Evolutionary conservation across 1,139 yeast genomes (phyloP), one percentile per base, ranked within the genome.

Genomic region (Saccharomycopsis hybrid): DNA sequence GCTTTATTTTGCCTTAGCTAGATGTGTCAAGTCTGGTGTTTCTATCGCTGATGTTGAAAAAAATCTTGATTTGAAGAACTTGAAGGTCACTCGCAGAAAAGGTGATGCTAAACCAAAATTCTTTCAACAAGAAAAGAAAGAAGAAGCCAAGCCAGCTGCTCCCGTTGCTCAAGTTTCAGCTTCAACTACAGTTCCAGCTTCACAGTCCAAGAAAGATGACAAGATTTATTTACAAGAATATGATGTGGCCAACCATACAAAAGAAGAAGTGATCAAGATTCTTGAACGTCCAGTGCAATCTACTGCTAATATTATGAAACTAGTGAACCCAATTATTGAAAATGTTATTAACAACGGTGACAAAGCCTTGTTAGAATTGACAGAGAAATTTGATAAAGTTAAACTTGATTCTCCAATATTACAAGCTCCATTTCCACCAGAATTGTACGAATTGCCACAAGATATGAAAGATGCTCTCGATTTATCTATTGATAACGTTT

Each of bases 101-200:
- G 98, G 99, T 48, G 96, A 92, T 68, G 97, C 98, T 35, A 92
- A 92, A 69, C 82, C 87, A 38, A 80, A 81, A 62, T 92, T 80
- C 62, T 57, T 75, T 44, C 65, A 65, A 43, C 58, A 57, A 28
- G 56, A 63, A 62, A 56, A 43, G 57, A 51, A 25, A 49, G 49
- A 51, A 31, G 52, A 46, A 32, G 32, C 50, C 28, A 46, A 54
- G 5, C n/a, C n/a, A n/a, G n/a, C n/a, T n/a, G n/a, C n/a, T n/a
- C n/a, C n/a, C n/a, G n/a, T n/a, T n/a, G n/a, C n/a, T n/a, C n/a
- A n/a, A n/a, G n/a, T n/a, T n/a, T n/a, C n/a, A n/a, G 49, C 49
- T 11, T n/a, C n/a, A n/a, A 49, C 56, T 24, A 55, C 32, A 33
- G 18, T 27, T 28, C 13, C 29, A 54, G 55, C 58, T 43, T 56